phyloP scores from a whole-genome alignment of 352 stramenopile species.

The Pythium chondricola region DNA sequence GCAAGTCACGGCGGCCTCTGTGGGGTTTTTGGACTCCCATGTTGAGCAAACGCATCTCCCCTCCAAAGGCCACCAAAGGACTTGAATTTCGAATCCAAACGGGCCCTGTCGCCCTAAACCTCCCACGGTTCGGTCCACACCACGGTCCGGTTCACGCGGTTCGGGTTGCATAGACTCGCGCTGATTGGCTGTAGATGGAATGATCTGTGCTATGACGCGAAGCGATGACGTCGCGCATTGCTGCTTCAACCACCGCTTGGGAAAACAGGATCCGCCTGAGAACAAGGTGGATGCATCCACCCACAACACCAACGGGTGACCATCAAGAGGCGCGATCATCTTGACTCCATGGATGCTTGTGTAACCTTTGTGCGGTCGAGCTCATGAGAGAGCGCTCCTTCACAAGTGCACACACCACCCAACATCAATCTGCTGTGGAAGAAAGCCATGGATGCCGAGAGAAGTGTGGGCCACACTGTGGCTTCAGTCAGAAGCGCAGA shows the following conservation, averaged over 20 bases:
- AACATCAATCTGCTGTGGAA: too few relatives aligned
- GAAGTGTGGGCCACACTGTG: not conserved
- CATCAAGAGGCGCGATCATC: too few relatives aligned
- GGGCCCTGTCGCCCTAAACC: conserved; percentile 6
- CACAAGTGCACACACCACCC: too few relatives aligned
- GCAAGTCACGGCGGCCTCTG: conserved; percentile 13
- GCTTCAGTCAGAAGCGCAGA: not conserved
- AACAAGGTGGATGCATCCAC: conserved; percentile 14
- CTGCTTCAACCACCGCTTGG: conserved; percentile 18
- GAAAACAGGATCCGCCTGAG: too few relatives aligned
- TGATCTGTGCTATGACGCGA: conserved; percentile 15
- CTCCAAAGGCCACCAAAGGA: conserved; percentile 14
- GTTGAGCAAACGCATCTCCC: conserved; percentile 7
- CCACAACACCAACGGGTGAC: too few relatives aligned
- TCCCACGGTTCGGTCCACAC: conserved; percentile 14
- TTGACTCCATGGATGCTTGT: too few relatives aligned
- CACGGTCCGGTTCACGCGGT: conserved; percentile 19
- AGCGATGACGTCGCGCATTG: conserved; percentile 10
- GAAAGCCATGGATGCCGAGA: not conserved
- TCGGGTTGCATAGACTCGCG: conserved; percentile 9
- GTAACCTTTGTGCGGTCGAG: too few relatives aligned
- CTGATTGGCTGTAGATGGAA: conserved; percentile 9
- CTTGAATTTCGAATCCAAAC: conserved; percentile 23
- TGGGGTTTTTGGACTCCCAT: conserved; percentile 14
- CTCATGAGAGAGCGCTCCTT: too few relatives aligned